Conservation (phyloP, 768 basidiomycete species). For the Brasilioporus rufonigricans region DNA sequence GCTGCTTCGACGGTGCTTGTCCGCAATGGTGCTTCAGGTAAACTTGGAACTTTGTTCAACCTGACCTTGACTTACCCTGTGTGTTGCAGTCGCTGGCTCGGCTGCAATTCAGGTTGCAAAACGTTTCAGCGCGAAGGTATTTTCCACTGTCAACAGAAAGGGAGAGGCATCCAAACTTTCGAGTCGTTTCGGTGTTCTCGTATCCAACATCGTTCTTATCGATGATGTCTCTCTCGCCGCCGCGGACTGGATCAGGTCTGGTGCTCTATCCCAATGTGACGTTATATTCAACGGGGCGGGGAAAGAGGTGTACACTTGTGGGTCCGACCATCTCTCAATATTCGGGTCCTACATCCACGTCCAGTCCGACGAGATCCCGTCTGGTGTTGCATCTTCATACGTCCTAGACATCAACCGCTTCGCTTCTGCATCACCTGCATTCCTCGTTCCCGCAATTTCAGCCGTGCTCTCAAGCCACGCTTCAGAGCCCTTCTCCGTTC, state of each 20-base stretch:
- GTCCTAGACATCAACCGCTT: no score
- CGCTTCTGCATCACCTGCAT: no score
- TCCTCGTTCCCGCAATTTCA: conserved; percentile 16
- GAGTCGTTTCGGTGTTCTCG: conserved; percentile 5
- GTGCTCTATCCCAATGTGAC: conserved; percentile 17
- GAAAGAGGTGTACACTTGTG: conserved; percentile 13
- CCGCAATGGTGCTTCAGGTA: no score
- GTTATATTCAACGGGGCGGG: conserved; percentile 26
- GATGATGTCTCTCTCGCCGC: conserved; percentile 9
- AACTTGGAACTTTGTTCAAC: no score
- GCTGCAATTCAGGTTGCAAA: no score
- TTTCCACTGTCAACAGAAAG: conserved; percentile 20
- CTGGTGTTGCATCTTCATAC: no score
- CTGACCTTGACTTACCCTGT: no score
- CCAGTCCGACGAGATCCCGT: conserved; percentile 12
- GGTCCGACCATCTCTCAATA: conserved; percentile 19
- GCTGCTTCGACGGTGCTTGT: conserved; percentile 24
- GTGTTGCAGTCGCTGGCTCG: no score
- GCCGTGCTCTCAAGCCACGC: conserved; percentile 21
- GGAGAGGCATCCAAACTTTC: conserved; percentile 18
- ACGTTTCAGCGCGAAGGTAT: conserved; percentile 17
- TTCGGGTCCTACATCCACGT: conserved; percentile 28
- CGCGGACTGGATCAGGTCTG: conserved; percentile 14
- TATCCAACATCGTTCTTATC: conserved; percentile 10
- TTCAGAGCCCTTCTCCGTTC: conserved; percentile 9